These are phyloP conservation scores for Exobasidium cylindrosporum DNA, from an alignment of 1,284 basidiomycete species.

Conservation along the genomic window DNA sequence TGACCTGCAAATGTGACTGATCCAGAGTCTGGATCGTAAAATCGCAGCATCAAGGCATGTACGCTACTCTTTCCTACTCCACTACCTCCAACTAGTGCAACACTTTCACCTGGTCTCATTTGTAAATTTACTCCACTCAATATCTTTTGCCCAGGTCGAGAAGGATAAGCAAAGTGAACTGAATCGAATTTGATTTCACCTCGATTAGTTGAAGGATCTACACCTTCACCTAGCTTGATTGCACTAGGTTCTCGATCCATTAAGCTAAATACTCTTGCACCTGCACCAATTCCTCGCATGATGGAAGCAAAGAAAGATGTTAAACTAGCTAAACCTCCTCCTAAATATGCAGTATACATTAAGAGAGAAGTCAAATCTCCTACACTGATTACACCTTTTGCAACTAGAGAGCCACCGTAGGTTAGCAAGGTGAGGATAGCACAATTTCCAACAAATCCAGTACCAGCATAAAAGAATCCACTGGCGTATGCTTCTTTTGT, in stretches of 20 bases:
- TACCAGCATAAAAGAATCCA: conserved; percentile 81
- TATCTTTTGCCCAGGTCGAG: conserved; percentile 53
- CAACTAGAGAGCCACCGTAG: conserved; percentile 90
- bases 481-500: conserved; percentile 84
- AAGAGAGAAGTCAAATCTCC: conserved; percentile 66
- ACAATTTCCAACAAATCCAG: conserved; percentile 91
- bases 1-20: conserved; percentile 79
- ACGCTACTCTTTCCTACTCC: conserved; percentile 68
- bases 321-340: conserved; percentile 60
- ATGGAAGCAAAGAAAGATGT: conserved; percentile 58
- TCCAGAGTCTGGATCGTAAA: conserved; percentile 85
- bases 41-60: conserved; percentile 80
- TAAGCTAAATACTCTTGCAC: conserved; percentile 85
- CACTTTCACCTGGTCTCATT: conserved; percentile 52
- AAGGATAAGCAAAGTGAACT: conserved; percentile 57
- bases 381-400: conserved; percentile 73
- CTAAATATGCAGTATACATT: conserved; percentile 88
- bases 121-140: conserved; percentile 55
- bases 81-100: conserved; percentile 56
- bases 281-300: conserved; percentile 80
- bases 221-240: conserved; percentile 37
- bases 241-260: conserved; percentile 64
- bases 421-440: conserved; percentile 83
- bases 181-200: conserved; percentile 54
- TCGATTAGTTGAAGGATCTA: conserved; percentile 12